Base-by-base conservation (phyloP, 2,329 filamentous ascomycete species). In the Thermomyces lanuginosus region DNA sequence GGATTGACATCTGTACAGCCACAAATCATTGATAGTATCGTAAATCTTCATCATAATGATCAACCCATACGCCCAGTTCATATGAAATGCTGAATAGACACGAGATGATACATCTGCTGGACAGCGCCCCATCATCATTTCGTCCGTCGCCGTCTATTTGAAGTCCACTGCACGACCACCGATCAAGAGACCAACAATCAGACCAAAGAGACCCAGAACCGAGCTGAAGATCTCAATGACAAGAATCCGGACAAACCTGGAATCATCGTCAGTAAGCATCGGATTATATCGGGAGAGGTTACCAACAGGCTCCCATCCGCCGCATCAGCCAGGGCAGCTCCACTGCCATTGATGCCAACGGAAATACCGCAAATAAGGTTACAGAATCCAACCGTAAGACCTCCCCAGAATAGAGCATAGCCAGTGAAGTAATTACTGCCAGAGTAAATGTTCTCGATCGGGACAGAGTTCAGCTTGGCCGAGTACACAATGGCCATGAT, bases 401-500 rank as follows among this genome's bases (percentile, higher is more conserved):
- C 91, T 17, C 80, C 71, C 91, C 89, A 98, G 63, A 98, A 98
- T 28, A 98, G 61, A 17, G 89, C 84, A 51, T 75, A 98, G 39
- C 89, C 89, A 13, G 84, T 93, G 53, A 92, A 98, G 61, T 86
- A 89, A 46, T 82, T 81, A 51, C 71, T 72, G 27, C 69, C 72
- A 8, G 76, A 76, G 58, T 76, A 78, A 16, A 83, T 55, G 10
- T 66, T 64, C 20, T 75, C 69, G 30, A 66, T 66, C 22, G 63
- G 49, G 16, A 89, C 67, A 30, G 66, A 54, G 42, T 69, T 67
- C 43, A 98, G 61, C 58, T 93, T 92, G 35, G 84, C 69, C 22
- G 84, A 91, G 63, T 95, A 95, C 46, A 98, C 79, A 53, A 98
- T 98, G 45, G 84, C 78, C 83, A 98, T 98, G 61, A 98, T 98